These are phyloP conservation scores for Exophiala alcalophila DNA, from an alignment of 2,329 filamentous ascomycete species.

Conservation along the genomic window DNA sequence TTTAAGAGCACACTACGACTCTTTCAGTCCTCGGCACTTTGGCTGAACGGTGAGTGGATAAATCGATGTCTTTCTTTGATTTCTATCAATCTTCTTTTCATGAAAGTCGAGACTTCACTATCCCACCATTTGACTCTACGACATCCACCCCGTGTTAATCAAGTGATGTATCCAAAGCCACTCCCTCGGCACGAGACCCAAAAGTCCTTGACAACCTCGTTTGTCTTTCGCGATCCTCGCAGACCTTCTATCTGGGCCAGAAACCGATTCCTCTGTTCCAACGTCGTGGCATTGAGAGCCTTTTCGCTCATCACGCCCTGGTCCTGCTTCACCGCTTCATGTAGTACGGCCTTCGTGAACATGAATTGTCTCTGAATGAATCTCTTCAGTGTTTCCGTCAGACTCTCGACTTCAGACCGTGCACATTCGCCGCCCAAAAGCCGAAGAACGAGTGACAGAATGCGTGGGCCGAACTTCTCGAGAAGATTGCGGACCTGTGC, in stretches of 20 bases:
- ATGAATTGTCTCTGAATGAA: slow-evolving; percentile 43
- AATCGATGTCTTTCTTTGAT: no score
- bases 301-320: slow-evolving; percentile 29
- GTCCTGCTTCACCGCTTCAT: slow-evolving; percentile 36
- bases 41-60: no score
- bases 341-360: slow-evolving; percentile 39
- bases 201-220: slow-evolving; percentile 41
- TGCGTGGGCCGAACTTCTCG: slow-evolving; percentile 36
- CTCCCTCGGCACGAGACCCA: slow-evolving; percentile 45
- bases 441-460: slow-evolving; percentile 41
- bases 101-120: neutral
- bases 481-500: slow-evolving; percentile 22
- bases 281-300: slow-evolving; percentile 30
- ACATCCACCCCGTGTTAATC: slow-evolving; percentile 1
- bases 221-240: slow-evolving; percentile 40
- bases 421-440: slow-evolving; percentile 45
- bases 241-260: slow-evolving; percentile 40
- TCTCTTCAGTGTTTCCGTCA: slow-evolving; percentile 42
- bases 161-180: slow-evolving; percentile 30
- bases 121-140: neutral
- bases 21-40: no score
- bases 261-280: slow-evolving; percentile 42
- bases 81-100: no score
- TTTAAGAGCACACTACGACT: no score
- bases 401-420: slow-evolving; percentile 44